Base-by-base conservation (phyloP, 2,329 filamentous ascomycete genomes). In the Penicillium sp. region DNA sequence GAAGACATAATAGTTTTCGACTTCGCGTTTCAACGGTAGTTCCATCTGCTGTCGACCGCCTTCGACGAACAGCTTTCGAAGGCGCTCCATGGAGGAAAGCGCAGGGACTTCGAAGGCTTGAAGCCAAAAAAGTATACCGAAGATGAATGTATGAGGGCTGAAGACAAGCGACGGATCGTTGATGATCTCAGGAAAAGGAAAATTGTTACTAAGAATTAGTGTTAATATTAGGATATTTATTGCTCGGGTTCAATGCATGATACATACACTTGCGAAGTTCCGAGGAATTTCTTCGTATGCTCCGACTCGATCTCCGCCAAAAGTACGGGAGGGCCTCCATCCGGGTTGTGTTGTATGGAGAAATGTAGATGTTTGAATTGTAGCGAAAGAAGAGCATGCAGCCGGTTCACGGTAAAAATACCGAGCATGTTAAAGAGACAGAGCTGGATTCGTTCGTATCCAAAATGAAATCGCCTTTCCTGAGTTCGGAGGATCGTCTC, bases 381-480 rank as follows among this genome's bases (percentile, higher is more conserved):
- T 25, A 63, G 44, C 26, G 41, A 55, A 26, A 61, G 53, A 15
- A 64, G 44, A 26, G 56, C 48, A 53, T 29, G 12, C 1, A 56
- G 49, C 2, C 51, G 53, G 41, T 63, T 59, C 7, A 63, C 49
- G 2, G 53, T 64, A 29, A 53, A 63, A 26, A 61, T 55, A n/a
- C 55, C 46, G 15, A 64, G 33, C 8, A 56, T 58, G 18, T 25
- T 60, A 35, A 57, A 65, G 35, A 63, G 54, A 57, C 37, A 63
- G 4, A 60, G 25, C 29, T 60, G 33, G 42, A 65, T 63, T 6
- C 51, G 46, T 25, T 63, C 18, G 18, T 53, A 62, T 41, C 59
- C 47, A 43, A 62, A 55, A 49, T 63, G 22, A 37, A 65, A 63
- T 25, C 53, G 43, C 46, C 33, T 63, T 45, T 63, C 55, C 52